Base-by-base conservation (phyloP, 1,139 yeast genomes). In the Schizosaccharomyces versatilis region DNA sequence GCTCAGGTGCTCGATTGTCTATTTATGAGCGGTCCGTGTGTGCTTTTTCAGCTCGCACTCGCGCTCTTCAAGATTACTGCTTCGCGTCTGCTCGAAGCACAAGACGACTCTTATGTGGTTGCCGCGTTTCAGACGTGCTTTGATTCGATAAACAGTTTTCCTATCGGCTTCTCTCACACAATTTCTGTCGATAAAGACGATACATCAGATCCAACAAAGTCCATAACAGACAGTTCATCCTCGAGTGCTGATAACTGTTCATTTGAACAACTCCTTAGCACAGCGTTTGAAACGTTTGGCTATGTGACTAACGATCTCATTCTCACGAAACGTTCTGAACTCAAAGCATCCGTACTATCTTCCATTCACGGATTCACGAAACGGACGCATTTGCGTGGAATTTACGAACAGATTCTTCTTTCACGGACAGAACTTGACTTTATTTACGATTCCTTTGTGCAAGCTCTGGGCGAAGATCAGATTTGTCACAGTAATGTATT, bases 21-120 rank as follows among this genome's bases (percentile, higher is more conserved):
- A 65, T 84, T 93, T 67, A 72, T 84, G 57, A 88, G 85, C 65
- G 99, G 99, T 0, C 80, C 95, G 5, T 80, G 80, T 59, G 81
- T 94, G 0, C 69, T 93, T 41, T 93, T 93, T 67, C 98, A 93
- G 67, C 90, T 90, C 9, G 95, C 95, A 0, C 69, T 93, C 59
- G 98, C 96, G 0, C 78, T 90, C 36, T 69, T 93, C 56, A 78
- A 88, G 60, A 73, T 88, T 48, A 88, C 88, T 63, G 95, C 95
- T 0, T 96, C 86, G 60, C 82, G 78, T 59, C 70, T 93, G 32
- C 67, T 93, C 53, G 73, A 76, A 57, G 80, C 88, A 7, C 84
- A 80, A 60, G 99, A 93, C 68, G 98, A 93, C 65, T 97, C 98
- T 2, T 78, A 81, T 60, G 86, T 93, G 61, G 83, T 93, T 52